phyloP scores from a whole-genome alignment of 2,329 filamentous ascomycete species.

The Tolypocladium guangdongense region DNA sequence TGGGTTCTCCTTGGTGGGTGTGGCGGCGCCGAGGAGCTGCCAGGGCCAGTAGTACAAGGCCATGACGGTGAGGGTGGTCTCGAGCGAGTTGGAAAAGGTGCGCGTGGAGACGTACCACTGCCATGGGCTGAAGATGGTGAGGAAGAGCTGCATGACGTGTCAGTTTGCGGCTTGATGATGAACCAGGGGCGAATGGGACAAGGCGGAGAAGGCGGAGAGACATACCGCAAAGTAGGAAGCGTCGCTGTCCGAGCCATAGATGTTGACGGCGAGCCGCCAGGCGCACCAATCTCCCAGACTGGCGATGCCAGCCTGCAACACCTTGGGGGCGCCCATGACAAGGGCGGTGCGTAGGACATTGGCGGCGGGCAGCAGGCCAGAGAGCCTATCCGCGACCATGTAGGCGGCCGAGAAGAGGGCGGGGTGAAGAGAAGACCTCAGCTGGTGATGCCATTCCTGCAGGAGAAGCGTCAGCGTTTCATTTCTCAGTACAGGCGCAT shows the following conservation, averaged over 20 bases:
- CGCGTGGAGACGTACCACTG: conserved; percentile 93
- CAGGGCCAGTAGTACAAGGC: conserved; percentile 84
- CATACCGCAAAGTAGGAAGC: conserved; percentile 59
- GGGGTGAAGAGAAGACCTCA: conserved; percentile 90
- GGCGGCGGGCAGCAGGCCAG: conserved; percentile 41
- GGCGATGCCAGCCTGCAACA: conserved; percentile 67
- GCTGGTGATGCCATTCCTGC: conserved; percentile 84
- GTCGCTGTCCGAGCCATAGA: conserved; percentile 57
- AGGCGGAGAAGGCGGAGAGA: background rate
- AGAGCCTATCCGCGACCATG: conserved; percentile 44
- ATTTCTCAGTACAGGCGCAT: background rate
- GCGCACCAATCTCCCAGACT: conserved; percentile 76
- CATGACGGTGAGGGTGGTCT: conserved; percentile 74
- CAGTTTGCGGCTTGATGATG: background rate
- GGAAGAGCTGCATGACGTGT: conserved; percentile 19
- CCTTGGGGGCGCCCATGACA: conserved; percentile 61
- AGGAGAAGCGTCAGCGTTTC: conserved; percentile 6
- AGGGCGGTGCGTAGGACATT: conserved; percentile 50
- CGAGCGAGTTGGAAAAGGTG: conserved; percentile 88
- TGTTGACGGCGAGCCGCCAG: conserved; percentile 64
- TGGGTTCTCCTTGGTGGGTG: conserved; percentile 27
- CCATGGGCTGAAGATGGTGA: conserved; percentile 49
- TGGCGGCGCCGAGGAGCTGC: conserved; percentile 45
- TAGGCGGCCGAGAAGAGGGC: conserved; percentile 72
- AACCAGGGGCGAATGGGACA: background rate